phyloP scores from a whole-genome alignment of 1,284 basidiomycete species.

The Entoloma clypeatum region DNA sequence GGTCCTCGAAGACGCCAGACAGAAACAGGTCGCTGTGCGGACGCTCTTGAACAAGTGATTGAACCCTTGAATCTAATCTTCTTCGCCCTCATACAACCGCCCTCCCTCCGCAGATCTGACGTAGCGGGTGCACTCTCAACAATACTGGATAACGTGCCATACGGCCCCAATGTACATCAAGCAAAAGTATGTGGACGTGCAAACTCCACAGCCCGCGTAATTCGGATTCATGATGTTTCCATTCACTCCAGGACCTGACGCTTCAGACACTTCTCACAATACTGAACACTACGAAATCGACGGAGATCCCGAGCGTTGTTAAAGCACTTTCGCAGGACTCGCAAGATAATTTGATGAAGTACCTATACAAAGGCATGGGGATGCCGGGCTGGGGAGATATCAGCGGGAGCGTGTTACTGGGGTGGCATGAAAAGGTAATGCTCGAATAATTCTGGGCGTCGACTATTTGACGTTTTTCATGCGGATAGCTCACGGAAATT shows the following conservation, averaged over 20 bases:
- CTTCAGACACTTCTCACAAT: slow-evolving; percentile 87
- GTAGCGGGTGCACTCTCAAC: slow-evolving; percentile 66
- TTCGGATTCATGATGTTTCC: slow-evolving; percentile 2
- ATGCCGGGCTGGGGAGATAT: slow-evolving; percentile 81
- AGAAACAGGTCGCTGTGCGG: slow-evolving; percentile 72
- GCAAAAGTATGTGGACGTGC: slow-evolving; percentile 66
- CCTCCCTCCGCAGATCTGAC: slow-evolving; percentile 51
- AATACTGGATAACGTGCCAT: slow-evolving; percentile 77
- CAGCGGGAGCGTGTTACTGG: slow-evolving; percentile 85
- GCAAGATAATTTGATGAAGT: slow-evolving; percentile 97
- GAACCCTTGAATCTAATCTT: not conserved
- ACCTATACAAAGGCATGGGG: slow-evolving; percentile 95
- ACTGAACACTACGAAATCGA: slow-evolving; percentile 90
- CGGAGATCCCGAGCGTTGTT: slow-evolving; percentile 81
- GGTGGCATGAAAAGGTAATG: slow-evolving; percentile 93
- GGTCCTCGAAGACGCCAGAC: slow-evolving; percentile 72
- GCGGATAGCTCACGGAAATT: slow-evolving; percentile 83
- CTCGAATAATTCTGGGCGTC: not conserved
- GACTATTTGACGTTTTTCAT: slow-evolving; percentile 6
- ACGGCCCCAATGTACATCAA: slow-evolving; percentile 80
- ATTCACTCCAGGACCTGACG: slow-evolving; percentile 58
- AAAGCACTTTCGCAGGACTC: slow-evolving; percentile 73
- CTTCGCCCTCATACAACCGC: not conserved
- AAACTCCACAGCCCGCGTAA: not conserved
- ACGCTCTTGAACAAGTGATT: slow-evolving; percentile 67